Evolutionary conservation across 805 yeast genomes (phyloP).

Genomic region (Maudiozyma barnettii): DNA sequence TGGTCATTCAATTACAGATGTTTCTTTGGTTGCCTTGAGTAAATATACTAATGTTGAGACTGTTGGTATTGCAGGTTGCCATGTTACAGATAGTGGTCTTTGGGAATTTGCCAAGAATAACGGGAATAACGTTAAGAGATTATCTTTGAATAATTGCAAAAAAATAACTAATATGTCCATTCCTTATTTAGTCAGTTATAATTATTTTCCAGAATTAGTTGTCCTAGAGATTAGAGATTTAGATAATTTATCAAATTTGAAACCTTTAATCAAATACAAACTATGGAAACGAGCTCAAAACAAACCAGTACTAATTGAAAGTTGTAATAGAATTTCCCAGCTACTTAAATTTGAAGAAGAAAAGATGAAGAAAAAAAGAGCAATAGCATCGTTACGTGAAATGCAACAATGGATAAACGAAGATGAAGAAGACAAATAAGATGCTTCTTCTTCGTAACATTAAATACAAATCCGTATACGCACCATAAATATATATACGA

Average conservation of each 20-base stretch:
- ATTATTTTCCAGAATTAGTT: slow-evolving; percentile 47
- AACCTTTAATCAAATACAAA: slow-evolving; percentile 61
- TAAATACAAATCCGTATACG: too few species aligned
- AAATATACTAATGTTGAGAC: slow-evolving; percentile 53
- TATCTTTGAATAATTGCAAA: slow-evolving; percentile 69
- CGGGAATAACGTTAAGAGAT: slow-evolving; percentile 45
- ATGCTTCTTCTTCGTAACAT: not conserved
- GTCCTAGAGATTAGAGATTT: slow-evolving; percentile 73
- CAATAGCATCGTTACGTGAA: slow-evolving; percentile 52
- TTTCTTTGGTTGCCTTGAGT: slow-evolving; percentile 50
- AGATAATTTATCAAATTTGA: slow-evolving; percentile 44
- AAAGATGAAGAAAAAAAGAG: slow-evolving; percentile 44
- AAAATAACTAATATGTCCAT: slow-evolving; percentile 47
- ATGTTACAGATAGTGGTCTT: slow-evolving; percentile 61
- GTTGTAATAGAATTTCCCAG: slow-evolving; percentile 60
- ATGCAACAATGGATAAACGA: slow-evolving; percentile 55
- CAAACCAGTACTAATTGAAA: slow-evolving; percentile 56
- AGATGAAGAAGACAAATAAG: slow-evolving; percentile 27
- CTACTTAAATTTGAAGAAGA: slow-evolving; percentile 53
- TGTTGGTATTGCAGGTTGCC: slow-evolving; percentile 83
- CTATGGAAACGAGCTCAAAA: slow-evolving; percentile 38
- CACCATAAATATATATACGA: not conserved
- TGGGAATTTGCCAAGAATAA: slow-evolving; percentile 66
- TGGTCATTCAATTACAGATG: slow-evolving; percentile 62
- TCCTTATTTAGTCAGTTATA: slow-evolving; percentile 36